Conservation (phyloP, 768 basidiomycete species). For the Leccinellum rugosiceps region DNA sequence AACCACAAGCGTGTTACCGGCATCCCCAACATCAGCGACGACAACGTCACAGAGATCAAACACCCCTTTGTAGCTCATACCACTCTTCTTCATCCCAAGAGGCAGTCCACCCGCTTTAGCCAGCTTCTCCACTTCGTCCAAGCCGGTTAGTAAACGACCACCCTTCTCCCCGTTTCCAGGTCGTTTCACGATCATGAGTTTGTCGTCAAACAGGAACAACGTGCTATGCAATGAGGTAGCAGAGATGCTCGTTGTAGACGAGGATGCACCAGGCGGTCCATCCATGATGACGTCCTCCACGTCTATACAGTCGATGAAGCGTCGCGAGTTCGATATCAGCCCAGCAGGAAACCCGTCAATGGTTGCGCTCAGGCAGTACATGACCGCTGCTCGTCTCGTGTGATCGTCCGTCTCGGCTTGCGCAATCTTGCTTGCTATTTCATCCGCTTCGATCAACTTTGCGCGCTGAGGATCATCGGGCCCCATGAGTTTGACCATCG, state of each 20-base stretch:
- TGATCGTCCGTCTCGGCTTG: slow-evolving; percentile 89
- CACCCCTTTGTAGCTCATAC: slow-evolving; percentile 80
- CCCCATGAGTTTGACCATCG: slow-evolving; percentile 88
- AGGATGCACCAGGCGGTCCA: slow-evolving; percentile 38
- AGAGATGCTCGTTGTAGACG: slow-evolving; percentile 39
- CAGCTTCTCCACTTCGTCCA: slow-evolving; percentile 76
- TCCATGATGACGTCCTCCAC: slow-evolving; percentile 77
- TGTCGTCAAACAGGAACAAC: slow-evolving; percentile 92
- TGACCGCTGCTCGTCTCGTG: slow-evolving; percentile 83
- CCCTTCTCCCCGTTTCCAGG: slow-evolving; percentile 72
- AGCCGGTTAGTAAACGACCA: slow-evolving; percentile 66
- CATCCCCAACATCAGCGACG: slow-evolving; percentile 79
- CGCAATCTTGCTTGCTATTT: slow-evolving; percentile 87
- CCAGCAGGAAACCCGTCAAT: slow-evolving; percentile 91
- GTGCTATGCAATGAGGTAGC: slow-evolving; percentile 71
- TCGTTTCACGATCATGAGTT: slow-evolving; percentile 87
- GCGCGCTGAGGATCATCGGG: slow-evolving; percentile 72
- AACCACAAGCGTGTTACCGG: slow-evolving; percentile 50
- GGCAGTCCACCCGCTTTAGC: slow-evolving; percentile 62
- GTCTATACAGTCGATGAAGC: slow-evolving; percentile 90
- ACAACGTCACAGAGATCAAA: slow-evolving; percentile 83
- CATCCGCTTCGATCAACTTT: slow-evolving; percentile 80
- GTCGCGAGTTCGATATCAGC: slow-evolving; percentile 84
- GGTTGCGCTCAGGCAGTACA: slow-evolving; percentile 79
- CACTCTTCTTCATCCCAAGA: slow-evolving; percentile 68